Evolutionary conservation across 2,329 filamentous ascomycete genomes (phyloP), one percentile per base, ranked within the genome.

Genomic region (Paracamarosporium sp.): DNA sequence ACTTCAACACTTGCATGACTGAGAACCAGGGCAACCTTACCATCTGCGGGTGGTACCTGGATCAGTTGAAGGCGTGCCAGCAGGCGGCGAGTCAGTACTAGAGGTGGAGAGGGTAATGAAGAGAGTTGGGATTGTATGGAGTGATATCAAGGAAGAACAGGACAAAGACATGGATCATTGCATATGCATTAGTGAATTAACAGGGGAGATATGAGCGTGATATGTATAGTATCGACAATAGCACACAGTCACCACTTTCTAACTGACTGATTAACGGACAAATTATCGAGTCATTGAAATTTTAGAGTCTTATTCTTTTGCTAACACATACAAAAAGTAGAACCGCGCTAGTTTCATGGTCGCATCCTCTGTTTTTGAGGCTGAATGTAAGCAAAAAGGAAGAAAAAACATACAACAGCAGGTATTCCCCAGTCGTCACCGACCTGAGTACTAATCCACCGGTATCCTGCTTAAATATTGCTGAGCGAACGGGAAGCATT

Each of bases 31-130:
- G 95, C 68, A 93, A 95, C 81, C 88, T 99, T 90, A 89, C 90
- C 76, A 96, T 97, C 76, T 99, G 95, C 83, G 90, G 91, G 67
- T 99, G 94, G 93, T 99, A 99, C 79, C 82, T 99, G 71, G 95
- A 99, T 79, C 94, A 99, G 86, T 85, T 99, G 40, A 83, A 83
- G 79, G 80, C 80, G 17, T 83, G 81, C 65, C 81, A 83, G 78
- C 62, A 70, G 50, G 79, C 80, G 17, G 79, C 81, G 55, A 71
- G 72, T 43, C 79, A 79, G 73, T 83, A 83, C 67, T 83, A 82
- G 75, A 55, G 35, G 11, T 28, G 12, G 22, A 33, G 44, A 41
- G 17, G 35, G 33, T 38, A 24, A 30, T 27, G 33, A 44, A 12
- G 24, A 24, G 22, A n/a, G 28, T 15, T 27, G 35, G 24, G 38